These are phyloP conservation scores for Rosa chinensis DNA, from an alignment of 306 rosid genomes.

Conservation along the genomic window DNA sequence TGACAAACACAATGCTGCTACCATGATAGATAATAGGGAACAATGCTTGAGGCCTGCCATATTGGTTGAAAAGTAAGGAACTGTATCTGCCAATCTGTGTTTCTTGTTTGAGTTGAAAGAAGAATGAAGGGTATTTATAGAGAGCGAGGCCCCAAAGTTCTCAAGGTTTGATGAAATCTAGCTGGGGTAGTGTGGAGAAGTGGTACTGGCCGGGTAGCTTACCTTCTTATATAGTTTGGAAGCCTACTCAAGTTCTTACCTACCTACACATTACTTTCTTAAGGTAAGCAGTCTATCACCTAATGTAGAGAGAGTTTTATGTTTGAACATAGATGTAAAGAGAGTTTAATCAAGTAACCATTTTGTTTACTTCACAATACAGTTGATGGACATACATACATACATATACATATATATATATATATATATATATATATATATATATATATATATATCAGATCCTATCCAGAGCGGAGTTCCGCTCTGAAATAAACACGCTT, in stretches of 20 bases:
- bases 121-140: slow-evolving; percentile 3
- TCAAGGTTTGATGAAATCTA: slow-evolving; percentile 2
- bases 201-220: neutral
- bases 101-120: slow-evolving; percentile 11
- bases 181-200: neutral
- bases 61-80: neutral
- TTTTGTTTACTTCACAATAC: neutral
- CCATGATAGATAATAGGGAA: slow-evolving; percentile 1
- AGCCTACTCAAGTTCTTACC: neutral
- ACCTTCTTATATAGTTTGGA: neutral
- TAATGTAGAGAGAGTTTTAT: no score
- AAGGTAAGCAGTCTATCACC: neutral
- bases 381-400: no score
- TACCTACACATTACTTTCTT: neutral
- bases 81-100: neutral
- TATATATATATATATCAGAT: no score
- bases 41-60: slow-evolving; percentile 21
- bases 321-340: no score
- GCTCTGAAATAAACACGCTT: no score
- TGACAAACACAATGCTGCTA: slow-evolving; percentile 25
- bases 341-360: neutral
- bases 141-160: neutral
- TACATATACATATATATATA: no score
- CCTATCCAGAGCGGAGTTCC: no score
- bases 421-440: no score